Percentiles rank a stretch among this genome's conserved stretches.
phyloP scores from a whole-genome alignment of 2,329 filamentous ascomycete species.

The Stagonosporopsis cucurbitacearum region DNA sequence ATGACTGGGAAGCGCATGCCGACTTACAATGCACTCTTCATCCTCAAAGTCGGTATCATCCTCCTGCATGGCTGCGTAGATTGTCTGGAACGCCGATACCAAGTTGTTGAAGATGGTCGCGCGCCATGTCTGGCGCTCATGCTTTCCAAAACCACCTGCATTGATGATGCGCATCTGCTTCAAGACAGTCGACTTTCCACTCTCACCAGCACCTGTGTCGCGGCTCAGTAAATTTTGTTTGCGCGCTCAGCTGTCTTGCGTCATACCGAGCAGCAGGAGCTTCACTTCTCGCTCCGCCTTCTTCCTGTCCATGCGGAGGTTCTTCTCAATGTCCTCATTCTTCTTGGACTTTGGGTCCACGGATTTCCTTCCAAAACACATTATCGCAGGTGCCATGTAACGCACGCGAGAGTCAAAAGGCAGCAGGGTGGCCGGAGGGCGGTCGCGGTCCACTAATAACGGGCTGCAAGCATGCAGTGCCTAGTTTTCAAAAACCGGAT shows the following conservation, averaged over 20 bases:
- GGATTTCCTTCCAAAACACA: constrained; percentile 60
- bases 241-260: constrained; percentile 20
- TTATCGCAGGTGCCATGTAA: constrained; percentile 52
- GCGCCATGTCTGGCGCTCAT: constrained; percentile 91
- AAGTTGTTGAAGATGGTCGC: constrained; percentile 96
- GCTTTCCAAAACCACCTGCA: constrained; percentile 85
- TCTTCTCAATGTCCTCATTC: constrained; percentile 80
- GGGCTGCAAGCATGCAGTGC: constrained; percentile 18
- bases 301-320: constrained; percentile 87
- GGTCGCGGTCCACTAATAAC: constrained; percentile 15
- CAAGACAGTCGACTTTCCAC: constrained; percentile 93
- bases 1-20: neutral
- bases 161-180: constrained; percentile 99
- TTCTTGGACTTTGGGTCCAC: constrained; percentile 56
- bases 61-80: constrained; percentile 89
- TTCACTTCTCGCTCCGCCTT: constrained; percentile 86
- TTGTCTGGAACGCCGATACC: constrained; percentile 87
- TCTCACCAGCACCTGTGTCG: constrained; percentile 85
- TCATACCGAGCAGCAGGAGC: constrained; percentile 85
- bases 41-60: constrained; percentile 80
- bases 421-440: constrained; percentile 9
- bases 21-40: constrained; percentile 77
- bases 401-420: constrained; percentile 8
- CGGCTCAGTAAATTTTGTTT: constrained; percentile 30
- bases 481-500: constrained; percentile 5